Base-by-base conservation (phyloP, 352 stramenopile species). In the Phytophthora fragariae region DNA sequence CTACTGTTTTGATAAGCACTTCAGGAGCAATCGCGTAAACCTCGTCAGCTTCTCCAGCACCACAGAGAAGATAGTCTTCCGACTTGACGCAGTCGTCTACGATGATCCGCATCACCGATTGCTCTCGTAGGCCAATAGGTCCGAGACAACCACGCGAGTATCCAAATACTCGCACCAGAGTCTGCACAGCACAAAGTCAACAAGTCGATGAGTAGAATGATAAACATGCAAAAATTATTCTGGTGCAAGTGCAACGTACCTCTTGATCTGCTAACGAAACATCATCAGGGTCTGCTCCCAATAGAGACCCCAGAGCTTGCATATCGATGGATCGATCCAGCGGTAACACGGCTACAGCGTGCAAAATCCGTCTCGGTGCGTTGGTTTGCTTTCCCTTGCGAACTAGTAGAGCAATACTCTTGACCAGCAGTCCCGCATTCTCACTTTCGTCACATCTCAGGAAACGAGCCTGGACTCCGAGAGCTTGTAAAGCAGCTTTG, bases 121-220 rank as follows among this genome's bases (percentile, higher is more conserved):
- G 82, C 52, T 90, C 70, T 24, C 86, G 83, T 15, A 94, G 70
- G 1, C 86, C 86, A 33, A 94, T 74, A 9, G 86, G 86, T 3
- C 86, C 86, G 39, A 92, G 76, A 47, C 75, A 86, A n/a, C 86
- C 86, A 29, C 83, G 81, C 8, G 72, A 50, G 55, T 91, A 94
- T 4, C 86, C 86, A 72, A 94, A 94, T 10, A 92, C 80, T 24
- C 80, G 79, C 46, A 92, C 54, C 15, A 94, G 65, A 4, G 81
- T 89, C 81, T 90, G n/a, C n/a, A n/a, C n/a, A n/a, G 53, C 19
- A 66, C 29, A 11, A 56, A 2, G 63, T 29, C 37, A 33, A 58
- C 12, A 19, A 33, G 8, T 44, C 39, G 15, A 31, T 27, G 7
- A 17, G 12, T 52, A 19, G 24, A 19, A 31, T 54, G 19, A 54